Evolutionary conservation across 768 basidiomycete species (phyloP), one percentile per base, ranked within the genome.

Genomic region (Candolleomyces aberdarensis): DNA sequence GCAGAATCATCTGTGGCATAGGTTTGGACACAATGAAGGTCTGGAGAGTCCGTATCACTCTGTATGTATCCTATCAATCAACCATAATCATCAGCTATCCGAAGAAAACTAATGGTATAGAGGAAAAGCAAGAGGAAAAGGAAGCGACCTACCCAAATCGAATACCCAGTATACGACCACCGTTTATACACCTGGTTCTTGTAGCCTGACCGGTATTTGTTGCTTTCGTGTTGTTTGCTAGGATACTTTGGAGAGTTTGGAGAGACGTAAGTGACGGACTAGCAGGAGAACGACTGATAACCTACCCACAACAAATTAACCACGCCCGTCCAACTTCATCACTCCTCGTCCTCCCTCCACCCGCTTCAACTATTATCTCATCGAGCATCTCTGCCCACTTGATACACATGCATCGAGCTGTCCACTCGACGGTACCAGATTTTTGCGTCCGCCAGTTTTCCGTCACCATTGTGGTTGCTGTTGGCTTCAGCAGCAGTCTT

Each of bases 11-110:
- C 0, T 81, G 86, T 0, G 87, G 81, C 8, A 92, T 74, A n/a
- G 88, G 77, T 65, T 94, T 90, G 0, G 92, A 89, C n/a, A n/a
- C n/a, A 0, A 86, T 86, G 15, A 92, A 80, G 1, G 93, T 87
- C 48, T 87, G 82, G 85, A 88, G 91, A 0, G 87, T 88, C 86
- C 89, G 92, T 58, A 83, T 82, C 0, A 91, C 89, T 14, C 91
- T 85, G 71, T 82, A 94, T 0, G 86, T 92, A 66, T 94, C 90
- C 88, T 89, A 26, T 26, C 26, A 26, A 26, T 26, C 26, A 66
- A 31, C 26, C 26, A 26, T 3, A 26, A 26, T 26, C 26, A 26
- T 26, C 26, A 26, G 26, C 26, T 26, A 26, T 26, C 26, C 26
- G 26, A 26, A 26, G 26, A 26, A 26, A 26, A n/a, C n/a, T n/a